phyloP scores from a whole-genome alignment of 257 asterid genomes.

The Solanum pimpinellifolium region DNA sequence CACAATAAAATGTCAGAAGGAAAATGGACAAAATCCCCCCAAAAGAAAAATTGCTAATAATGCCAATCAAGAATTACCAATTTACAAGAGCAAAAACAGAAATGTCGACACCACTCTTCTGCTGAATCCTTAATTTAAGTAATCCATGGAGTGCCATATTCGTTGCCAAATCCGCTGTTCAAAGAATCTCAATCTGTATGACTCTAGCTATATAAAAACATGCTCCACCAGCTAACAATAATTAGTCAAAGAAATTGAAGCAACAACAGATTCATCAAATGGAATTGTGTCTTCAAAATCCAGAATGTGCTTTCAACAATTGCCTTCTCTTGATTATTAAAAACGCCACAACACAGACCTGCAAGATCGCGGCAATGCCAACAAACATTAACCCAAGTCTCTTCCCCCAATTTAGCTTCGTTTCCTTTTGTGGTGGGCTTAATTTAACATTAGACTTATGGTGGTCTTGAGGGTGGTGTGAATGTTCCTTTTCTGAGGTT shows the following conservation, averaged over 20 bases:
- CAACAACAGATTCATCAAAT: neutral
- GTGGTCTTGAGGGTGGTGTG: neutral
- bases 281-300: constrained; percentile 2
- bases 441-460: neutral
- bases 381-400: constrained; percentile 27
- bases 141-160: constrained; percentile 12
- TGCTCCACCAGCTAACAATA: neutral
- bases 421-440: neutral
- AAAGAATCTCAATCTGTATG: constrained; percentile 7
- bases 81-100: constrained; percentile 46
- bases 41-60: constrained; percentile 5
- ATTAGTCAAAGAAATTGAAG: neutral
- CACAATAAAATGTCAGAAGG: neutral
- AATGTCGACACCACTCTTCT: constrained; percentile 20
- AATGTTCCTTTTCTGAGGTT: neutral
- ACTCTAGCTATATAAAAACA: constrained; percentile 1
- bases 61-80: constrained; percentile 48
- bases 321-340: constrained; percentile 28
- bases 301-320: constrained; percentile 9
- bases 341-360: constrained; percentile 29
- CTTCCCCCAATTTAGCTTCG: constrained; percentile 21
- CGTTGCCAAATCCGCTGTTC: neutral
- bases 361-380: constrained; percentile 27
- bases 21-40: constrained; percentile 2
- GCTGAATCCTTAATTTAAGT: neutral